Evolutionary conservation across 768 basidiomycete species (phyloP), one percentile per base, ranked within the genome.

Genomic region (Piloderma croceum): DNA sequence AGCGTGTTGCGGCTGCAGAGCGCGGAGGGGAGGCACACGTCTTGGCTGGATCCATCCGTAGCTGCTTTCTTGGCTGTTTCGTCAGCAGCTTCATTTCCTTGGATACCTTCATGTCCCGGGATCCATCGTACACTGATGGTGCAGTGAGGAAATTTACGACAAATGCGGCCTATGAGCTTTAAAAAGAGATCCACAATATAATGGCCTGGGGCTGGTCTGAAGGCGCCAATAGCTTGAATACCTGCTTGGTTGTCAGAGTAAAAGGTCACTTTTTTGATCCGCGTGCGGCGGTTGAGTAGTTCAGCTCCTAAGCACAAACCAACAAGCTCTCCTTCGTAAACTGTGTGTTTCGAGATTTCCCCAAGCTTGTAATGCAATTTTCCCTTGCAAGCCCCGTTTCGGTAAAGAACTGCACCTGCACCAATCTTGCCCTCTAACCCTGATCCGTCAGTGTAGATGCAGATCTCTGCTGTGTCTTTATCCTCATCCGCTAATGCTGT

Each of bases 391-490:
- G 7, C 20, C 13, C 32, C 27, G 17, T 37, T 24, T n/a, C 31
- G 21, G n/a, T 23, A 23, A 12, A 44, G 37, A 4, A 39, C 42
- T n/a, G 34, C 41, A 34, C 34, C 18, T 5, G 22, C 24, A 21
- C 42, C 51, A 2, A 52, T 43, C 10, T 15, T 27, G 9, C 43
- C 39, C 11, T 46, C 40, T 9, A 18, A 19, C 3, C 34, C 35
- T 9, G 51, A 53, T 11, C 51, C 49, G 29, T 53, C 50, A 6
- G 43, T 39, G 35, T 43, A 52, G 6, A 52, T 22, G 13, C 18
- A 24, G 12, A 13, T 23, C 24, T 33, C 19, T 11, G 31, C 20
- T 21, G 20, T 31, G 27, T 29, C 15, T 9, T 9, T 9, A 9
- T 9, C 27, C 10, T 29, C 27, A 9, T 9, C 10, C 10, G 27